Conservation (phyloP, 768 basidiomycete genomes). For the Suillus subluteus region DNA sequence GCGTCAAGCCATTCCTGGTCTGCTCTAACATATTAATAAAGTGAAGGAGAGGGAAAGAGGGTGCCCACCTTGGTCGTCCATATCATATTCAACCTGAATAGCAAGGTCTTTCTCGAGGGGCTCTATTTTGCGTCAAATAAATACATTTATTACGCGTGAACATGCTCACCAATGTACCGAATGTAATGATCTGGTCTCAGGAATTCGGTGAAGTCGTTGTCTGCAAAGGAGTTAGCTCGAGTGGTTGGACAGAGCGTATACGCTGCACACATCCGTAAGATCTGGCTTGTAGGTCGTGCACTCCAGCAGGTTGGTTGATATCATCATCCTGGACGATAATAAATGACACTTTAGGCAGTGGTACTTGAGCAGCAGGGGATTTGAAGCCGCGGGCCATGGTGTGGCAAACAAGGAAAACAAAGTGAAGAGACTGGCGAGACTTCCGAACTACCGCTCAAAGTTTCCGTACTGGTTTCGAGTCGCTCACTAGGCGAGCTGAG, state of each 20-base stretch:
- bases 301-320: constrained; percentile 61
- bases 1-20: constrained; percentile 95
- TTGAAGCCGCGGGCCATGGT: constrained; percentile 44
- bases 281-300: constrained; percentile 62
- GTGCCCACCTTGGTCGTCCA: constrained; percentile 93
- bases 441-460: neutral
- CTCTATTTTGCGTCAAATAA: constrained; percentile 50
- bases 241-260: constrained; percentile 2
- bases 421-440: neutral
- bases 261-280: constrained; percentile 72
- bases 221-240: constrained; percentile 37
- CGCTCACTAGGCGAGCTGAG: neutral
- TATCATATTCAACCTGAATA: constrained; percentile 96
- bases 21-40: constrained; percentile 33
- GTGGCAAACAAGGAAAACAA: neutral
- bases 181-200: constrained; percentile 84
- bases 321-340: constrained; percentile 66
- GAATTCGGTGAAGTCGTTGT: constrained; percentile 74
- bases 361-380: constrained; percentile 39
- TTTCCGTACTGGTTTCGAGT: neutral
- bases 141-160: neutral
- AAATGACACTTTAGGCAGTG: constrained; percentile 71
- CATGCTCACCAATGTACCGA: constrained; percentile 77
- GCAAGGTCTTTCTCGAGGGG: constrained; percentile 92
- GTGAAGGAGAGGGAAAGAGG: neutral